phyloP scores from a whole-genome alignment of 208 protist genomes.

The Leishmania braziliensis region DNA sequence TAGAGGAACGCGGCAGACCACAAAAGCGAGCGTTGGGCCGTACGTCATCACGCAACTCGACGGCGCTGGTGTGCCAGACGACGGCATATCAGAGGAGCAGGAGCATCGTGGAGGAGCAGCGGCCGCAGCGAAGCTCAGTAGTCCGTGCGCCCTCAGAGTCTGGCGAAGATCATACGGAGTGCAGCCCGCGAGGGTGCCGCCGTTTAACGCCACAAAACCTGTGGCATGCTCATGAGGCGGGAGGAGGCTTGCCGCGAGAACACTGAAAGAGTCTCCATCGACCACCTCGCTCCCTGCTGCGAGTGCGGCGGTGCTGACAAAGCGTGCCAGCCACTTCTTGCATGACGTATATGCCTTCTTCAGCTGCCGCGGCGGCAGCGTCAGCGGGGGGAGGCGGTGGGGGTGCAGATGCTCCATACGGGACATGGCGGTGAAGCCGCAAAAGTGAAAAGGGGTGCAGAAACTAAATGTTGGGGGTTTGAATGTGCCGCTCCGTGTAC shows the following conservation, averaged over 20 bases:
- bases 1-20: conserved; percentile 21
- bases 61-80: neutral
- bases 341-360: conserved; percentile 21
- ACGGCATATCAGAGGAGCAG: neutral
- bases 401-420: neutral
- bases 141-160: conserved; percentile 18
- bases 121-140: conserved; percentile 11
- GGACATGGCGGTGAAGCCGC: neutral
- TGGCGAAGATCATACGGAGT: conserved; percentile 45
- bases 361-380: conserved; percentile 25
- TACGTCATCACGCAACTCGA: conserved; percentile 10
- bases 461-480: too few relatives aligned
- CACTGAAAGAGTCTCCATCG: neutral
- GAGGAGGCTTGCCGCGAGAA: neutral
- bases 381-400: conserved; percentile 7
- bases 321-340: conserved; percentile 28
- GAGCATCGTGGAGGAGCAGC: neutral
- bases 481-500: too few relatives aligned
- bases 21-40: conserved; percentile 41
- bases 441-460: too few relatives aligned
- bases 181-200: conserved; percentile 51
- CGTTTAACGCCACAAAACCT: conserved; percentile 69
- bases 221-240: conserved; percentile 5
- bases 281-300: neutral
- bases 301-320: conserved; percentile 3